Conservation (phyloP, 768 basidiomycete species). For the Collybiopsis luxurians region DNA sequence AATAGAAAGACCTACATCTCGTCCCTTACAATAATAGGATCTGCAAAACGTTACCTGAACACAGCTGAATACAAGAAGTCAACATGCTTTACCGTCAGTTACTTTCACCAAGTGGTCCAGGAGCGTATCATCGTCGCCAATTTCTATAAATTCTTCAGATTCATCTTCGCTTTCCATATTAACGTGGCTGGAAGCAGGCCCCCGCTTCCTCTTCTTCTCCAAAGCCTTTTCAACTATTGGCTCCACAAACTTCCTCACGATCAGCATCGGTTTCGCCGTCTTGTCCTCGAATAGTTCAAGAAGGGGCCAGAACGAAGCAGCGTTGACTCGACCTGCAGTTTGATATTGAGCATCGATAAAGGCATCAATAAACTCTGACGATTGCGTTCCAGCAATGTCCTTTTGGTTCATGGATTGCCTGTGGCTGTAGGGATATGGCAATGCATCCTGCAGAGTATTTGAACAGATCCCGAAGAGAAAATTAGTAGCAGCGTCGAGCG, state of each 20-base stretch:
- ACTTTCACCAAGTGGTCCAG: conserved; percentile 54
- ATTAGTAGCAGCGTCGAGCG: conserved; percentile 63
- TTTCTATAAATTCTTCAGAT: conserved; percentile 16
- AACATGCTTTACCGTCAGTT: conserved; percentile 34
- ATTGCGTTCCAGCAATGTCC: conserved; percentile 7
- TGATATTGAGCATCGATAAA: background rate
- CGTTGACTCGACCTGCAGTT: background rate
- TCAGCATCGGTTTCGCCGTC: conserved; percentile 45
- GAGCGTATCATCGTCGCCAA: conserved; percentile 42
- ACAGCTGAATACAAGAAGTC: background rate
- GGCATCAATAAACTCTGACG: background rate
- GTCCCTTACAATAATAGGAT: conserved; percentile 12
- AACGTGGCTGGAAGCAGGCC: background rate
- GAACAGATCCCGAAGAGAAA: conserved; percentile 63
- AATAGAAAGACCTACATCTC: conserved; percentile 46
- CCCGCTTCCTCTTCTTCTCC: conserved; percentile 19
- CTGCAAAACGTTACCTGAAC: background rate
- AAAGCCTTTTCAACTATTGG: conserved; percentile 52
- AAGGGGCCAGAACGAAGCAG: conserved; percentile 53
- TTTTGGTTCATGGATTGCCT: background rate
- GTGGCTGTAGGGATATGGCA: conserved; percentile 49
- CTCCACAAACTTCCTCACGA: conserved; percentile 50
- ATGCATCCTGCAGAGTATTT: conserved; percentile 44
- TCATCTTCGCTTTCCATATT: conserved; percentile 23
- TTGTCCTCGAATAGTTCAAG: conserved; percentile 45